Evolutionary conservation across 2,329 filamentous ascomycete species (phyloP).

Genomic region (Cytospora piceae): DNA sequence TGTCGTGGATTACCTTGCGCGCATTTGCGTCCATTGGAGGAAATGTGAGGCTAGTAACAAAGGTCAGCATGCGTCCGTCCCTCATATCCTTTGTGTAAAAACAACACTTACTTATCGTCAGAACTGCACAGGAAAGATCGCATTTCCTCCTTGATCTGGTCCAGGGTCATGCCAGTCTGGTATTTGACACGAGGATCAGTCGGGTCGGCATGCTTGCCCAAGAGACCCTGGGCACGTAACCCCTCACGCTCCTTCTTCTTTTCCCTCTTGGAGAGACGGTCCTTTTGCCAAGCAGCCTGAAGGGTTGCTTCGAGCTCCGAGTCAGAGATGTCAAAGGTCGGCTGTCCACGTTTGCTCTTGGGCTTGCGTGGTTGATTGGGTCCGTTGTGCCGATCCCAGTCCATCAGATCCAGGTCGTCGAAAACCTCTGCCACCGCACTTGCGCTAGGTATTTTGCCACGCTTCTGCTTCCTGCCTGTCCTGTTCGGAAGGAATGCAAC

Average conservation of each 20-base stretch:
- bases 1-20: conserved; percentile 78
- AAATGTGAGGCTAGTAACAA: conserved; percentile 63
- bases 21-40: conserved; percentile 82
- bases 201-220: conserved; percentile 61
- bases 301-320: conserved; percentile 67
- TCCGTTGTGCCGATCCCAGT: conserved; percentile 70
- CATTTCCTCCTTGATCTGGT: conserved; percentile 74
- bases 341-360: conserved; percentile 61
- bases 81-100: too few relatives aligned
- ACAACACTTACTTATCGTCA: conserved; percentile 62
- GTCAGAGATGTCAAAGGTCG: conserved; percentile 63
- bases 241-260: conserved; percentile 73
- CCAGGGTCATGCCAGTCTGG: conserved; percentile 68
- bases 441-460: conserved; percentile 41
- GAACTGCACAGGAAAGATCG: conserved; percentile 68
- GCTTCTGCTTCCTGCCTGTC: neutral
- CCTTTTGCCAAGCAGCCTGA: conserved; percentile 64
- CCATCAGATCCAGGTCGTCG: conserved; percentile 82
- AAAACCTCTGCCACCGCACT: conserved; percentile 52
- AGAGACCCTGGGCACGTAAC: conserved; percentile 65
- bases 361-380: conserved; percentile 65
- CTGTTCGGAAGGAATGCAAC: neutral
- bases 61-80: conserved; percentile 21
- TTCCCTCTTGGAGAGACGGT: conserved; percentile 71
- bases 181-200: conserved; percentile 73